A percentile compares a stretch with the other conserved stretches of the same genome.
Evolutionary conservation across 2,329 filamentous ascomycete species (phyloP).

Genomic region (Diaporthe destruens): DNA sequence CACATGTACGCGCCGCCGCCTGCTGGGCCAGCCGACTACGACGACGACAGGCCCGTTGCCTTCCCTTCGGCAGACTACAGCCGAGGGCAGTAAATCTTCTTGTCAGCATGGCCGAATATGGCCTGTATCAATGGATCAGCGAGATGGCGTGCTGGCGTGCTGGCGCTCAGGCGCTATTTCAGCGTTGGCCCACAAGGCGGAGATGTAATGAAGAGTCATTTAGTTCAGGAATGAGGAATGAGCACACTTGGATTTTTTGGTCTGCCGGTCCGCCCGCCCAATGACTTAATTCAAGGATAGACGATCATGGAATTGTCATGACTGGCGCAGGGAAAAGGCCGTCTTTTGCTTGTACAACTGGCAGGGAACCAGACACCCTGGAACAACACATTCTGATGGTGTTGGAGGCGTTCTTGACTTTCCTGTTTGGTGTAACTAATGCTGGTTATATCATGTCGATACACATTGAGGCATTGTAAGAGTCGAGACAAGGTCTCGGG

Average conservation of each 20-base stretch:
- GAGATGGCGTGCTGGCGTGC: background rate
- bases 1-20: constrained; percentile 54
- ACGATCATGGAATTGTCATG: constrained; percentile 29
- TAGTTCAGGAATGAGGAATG: background rate
- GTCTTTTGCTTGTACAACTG: constrained; percentile 34
- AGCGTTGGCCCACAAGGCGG: constrained; percentile 2
- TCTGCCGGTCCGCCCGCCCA: constrained; percentile 1
- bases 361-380: constrained; percentile 21
- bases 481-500: background rate
- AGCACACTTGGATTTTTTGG: background rate
- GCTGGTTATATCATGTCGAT: constrained; percentile 37
- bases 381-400: constrained; percentile 35
- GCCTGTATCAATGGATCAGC: background rate
- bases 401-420: constrained; percentile 41
- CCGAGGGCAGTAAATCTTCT: constrained; percentile 54
- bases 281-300: constrained; percentile 18
- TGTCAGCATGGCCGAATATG: background rate
- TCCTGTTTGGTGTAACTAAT: constrained; percentile 29
- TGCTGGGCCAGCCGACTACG: constrained; percentile 56
- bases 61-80: constrained; percentile 72
- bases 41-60: constrained; percentile 61
- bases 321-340: constrained; percentile 37
- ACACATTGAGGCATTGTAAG: constrained; percentile 34
- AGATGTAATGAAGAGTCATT: constrained; percentile 32
- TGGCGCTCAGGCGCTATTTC: background rate